Evolutionary conservation across 192 early-diverging fungal species (phyloP).

Genomic region (Backusella liffmaniae): DNA sequence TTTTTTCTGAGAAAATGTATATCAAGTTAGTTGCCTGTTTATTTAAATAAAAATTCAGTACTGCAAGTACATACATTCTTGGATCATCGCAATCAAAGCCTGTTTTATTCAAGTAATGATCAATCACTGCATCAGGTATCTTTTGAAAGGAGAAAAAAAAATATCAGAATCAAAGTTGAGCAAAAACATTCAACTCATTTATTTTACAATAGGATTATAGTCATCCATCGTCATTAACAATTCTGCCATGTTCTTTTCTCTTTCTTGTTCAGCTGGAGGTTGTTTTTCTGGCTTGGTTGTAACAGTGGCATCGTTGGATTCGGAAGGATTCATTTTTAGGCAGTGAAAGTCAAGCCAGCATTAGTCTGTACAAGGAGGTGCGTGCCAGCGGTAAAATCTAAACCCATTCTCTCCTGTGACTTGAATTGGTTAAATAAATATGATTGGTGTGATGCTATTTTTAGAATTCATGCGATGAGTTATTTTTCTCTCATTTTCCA

Average conservation of each 20-base stretch:
- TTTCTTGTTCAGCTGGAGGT: not conserved
- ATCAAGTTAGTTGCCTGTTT: not conserved
- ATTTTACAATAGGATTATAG: slow-evolving; percentile 71
- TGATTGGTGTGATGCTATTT: not conserved
- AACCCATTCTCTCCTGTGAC: not conserved
- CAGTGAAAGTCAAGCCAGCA: not conserved
- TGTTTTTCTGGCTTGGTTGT: not conserved
- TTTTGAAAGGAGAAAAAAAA: slow-evolving; percentile 20
- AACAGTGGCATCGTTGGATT: not conserved
- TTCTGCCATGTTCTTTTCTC: slow-evolving; percentile 56
- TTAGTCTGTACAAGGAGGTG: not conserved
- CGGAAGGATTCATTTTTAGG: not conserved
- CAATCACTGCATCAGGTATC: slow-evolving; percentile 93
- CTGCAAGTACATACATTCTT: slow-evolving; percentile 44
- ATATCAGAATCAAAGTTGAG: not conserved
- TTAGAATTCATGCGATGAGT: not conserved
- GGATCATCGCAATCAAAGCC: slow-evolving; percentile 81
- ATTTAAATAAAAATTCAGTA: no score
- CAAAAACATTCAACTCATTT: not conserved
- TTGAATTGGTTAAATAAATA: not conserved
- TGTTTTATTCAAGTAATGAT: slow-evolving; percentile 80
- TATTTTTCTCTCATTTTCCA: not conserved
- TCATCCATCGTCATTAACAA: slow-evolving; percentile 86
- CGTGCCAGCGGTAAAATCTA: not conserved
- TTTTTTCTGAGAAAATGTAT: slow-evolving; percentile 55